phyloP scores from a whole-genome alignment of 495 filamentous ascomycete genomes.

The Penicillium psychrofluorescens region DNA sequence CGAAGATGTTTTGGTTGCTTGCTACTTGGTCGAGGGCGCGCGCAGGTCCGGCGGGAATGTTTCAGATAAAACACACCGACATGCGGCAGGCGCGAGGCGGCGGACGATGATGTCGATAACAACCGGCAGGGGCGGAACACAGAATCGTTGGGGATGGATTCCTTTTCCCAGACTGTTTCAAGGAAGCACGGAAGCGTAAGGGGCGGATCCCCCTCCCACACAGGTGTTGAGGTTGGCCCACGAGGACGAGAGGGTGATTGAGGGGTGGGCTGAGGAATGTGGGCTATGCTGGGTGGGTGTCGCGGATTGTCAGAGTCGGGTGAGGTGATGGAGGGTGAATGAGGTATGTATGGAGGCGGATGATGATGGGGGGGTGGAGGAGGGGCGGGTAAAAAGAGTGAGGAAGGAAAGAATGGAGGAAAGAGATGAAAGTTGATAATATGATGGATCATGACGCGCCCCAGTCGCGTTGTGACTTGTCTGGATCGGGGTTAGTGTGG shows the following conservation, averaged over 20 bases:
- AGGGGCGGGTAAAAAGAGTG: too few species aligned
- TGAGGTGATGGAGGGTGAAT: too few species aligned
- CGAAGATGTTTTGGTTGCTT: slow-evolving; percentile 4
- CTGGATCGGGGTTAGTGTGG: too few species aligned
- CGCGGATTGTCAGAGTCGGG: too few species aligned
- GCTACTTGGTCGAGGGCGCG: neutral
- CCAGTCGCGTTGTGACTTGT: too few species aligned
- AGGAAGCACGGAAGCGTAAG: slow-evolving; percentile 17
- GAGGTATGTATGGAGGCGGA: too few species aligned
- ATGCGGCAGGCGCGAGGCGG: slow-evolving; percentile 2
- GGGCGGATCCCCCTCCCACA: slow-evolving; percentile 15
- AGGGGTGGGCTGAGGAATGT: slow-evolving; percentile 1
- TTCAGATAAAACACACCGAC: slow-evolving; percentile 14
- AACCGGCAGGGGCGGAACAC: slow-evolving; percentile 1
- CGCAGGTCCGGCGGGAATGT: slow-evolving; percentile 13
- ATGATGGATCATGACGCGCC: too few species aligned
- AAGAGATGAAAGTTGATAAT: too few species aligned
- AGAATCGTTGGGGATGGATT: neutral
- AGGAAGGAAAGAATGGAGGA: too few species aligned
- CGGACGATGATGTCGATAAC: slow-evolving; percentile 2
- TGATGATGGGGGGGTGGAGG: too few species aligned
- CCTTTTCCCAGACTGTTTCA: slow-evolving; percentile 9
- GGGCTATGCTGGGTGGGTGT: too few species aligned
- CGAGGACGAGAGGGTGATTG: slow-evolving; percentile 7
- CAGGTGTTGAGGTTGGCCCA: slow-evolving; percentile 11